Evolutionary conservation across 2,329 filamentous ascomycete species (phyloP).

Genomic region (Aspergillus versicolor): DNA sequence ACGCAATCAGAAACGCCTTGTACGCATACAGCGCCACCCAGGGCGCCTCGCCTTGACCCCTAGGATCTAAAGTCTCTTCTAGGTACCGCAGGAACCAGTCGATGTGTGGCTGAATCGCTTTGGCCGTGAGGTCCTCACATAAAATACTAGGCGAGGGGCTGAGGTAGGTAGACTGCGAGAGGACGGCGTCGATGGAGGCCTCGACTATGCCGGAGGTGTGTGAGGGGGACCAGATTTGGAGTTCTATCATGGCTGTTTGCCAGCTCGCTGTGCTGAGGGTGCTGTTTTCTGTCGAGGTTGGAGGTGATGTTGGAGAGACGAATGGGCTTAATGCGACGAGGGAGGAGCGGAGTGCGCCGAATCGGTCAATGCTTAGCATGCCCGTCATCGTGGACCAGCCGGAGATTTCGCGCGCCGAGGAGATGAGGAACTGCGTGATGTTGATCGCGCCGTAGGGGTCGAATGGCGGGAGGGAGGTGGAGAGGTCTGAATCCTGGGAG

Average conservation of each 20-base stretch:
- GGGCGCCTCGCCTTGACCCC: slow-evolving; percentile 32
- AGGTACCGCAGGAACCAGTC: slow-evolving; percentile 43
- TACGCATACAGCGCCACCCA: slow-evolving; percentile 44
- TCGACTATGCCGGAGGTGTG: slow-evolving; percentile 43
- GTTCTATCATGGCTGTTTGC: slow-evolving; percentile 45
- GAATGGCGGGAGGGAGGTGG: slow-evolving; percentile 33
- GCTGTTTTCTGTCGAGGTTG: not conserved
- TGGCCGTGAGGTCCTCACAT: slow-evolving; percentile 27
- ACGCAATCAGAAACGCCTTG: slow-evolving; percentile 44
- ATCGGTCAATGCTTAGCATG: slow-evolving; percentile 41
- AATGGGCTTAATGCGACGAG: slow-evolving; percentile 35
- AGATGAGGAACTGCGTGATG: slow-evolving; percentile 43
- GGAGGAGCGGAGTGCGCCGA: slow-evolving; percentile 37
- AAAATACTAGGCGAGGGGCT: slow-evolving; percentile 32
- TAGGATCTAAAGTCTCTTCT: slow-evolving; percentile 21
- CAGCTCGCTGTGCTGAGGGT: slow-evolving; percentile 38
- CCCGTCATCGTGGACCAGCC: slow-evolving; percentile 47
- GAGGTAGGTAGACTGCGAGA: slow-evolving; percentile 31
- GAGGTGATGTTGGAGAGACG: slow-evolving; percentile 20
- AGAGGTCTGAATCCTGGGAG: slow-evolving; percentile 26
- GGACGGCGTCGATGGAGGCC: slow-evolving; percentile 36
- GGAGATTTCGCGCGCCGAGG: slow-evolving; percentile 43
- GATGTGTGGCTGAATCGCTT: slow-evolving; percentile 36
- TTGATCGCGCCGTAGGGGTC: slow-evolving; percentile 46
- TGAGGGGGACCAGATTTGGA: slow-evolving; percentile 44